Conservation (phyloP, 1,139 yeast species). For the Zygosaccharomyces pseudobailii region DNA sequence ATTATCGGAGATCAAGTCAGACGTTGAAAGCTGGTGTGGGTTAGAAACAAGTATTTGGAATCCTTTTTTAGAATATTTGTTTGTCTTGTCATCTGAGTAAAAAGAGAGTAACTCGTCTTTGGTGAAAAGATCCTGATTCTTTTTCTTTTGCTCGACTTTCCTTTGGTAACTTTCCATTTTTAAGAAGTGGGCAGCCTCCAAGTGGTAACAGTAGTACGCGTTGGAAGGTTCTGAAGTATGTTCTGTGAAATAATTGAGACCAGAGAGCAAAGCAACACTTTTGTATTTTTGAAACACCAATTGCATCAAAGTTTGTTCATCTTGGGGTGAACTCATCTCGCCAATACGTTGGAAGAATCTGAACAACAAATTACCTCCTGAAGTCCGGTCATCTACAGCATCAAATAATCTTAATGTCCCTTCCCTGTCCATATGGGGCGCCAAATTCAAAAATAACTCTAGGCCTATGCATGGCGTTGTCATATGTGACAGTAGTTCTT, state of each 20-base stretch:
- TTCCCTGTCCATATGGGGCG: slow-evolving; percentile 16
- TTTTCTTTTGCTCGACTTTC: slow-evolving; percentile 22
- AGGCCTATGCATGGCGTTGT: slow-evolving; percentile 24
- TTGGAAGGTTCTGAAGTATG: slow-evolving; percentile 17
- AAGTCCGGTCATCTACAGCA: slow-evolving; percentile 22
- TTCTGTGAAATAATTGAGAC: slow-evolving; percentile 28
- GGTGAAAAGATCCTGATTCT: slow-evolving; percentile 19
- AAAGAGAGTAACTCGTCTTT: slow-evolving; percentile 29
- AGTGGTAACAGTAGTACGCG: slow-evolving; percentile 30
- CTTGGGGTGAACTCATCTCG: slow-evolving; percentile 12
- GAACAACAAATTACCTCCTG: slow-evolving; percentile 21
- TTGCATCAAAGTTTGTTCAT: slow-evolving; percentile 20
- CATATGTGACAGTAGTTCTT: slow-evolving; percentile 20
- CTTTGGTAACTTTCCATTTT: slow-evolving; percentile 25
- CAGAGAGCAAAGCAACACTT: slow-evolving; percentile 28
- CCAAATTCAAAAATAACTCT: slow-evolving; percentile 27
- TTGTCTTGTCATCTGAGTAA: slow-evolving; percentile 29
- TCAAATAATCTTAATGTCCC: slow-evolving; percentile 17
- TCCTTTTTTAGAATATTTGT: slow-evolving; percentile 29
- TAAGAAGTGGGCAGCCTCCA: slow-evolving; percentile 28
- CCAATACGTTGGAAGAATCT: slow-evolving; percentile 23
- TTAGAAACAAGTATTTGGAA: slow-evolving; percentile 25
- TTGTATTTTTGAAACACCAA: slow-evolving; percentile 26
- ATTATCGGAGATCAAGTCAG: slow-evolving; percentile 21
- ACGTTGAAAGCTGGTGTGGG: slow-evolving; percentile 18